Conservation (phyloP, 257 asterid genomes). For the Gynochthodes officinalis region DNA sequence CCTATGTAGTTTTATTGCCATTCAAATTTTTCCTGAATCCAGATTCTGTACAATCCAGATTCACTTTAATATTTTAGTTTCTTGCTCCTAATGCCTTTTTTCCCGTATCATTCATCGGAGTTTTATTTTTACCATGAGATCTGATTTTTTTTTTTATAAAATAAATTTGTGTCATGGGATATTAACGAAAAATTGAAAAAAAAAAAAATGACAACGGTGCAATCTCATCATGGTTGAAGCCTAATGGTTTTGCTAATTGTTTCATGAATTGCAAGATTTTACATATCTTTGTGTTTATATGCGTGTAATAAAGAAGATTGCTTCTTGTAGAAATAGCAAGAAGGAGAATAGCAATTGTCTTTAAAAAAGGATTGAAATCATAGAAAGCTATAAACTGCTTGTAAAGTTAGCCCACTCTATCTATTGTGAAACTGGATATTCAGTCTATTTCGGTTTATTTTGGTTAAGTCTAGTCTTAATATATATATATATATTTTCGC, state of each 20-base stretch:
- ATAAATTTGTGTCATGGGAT: too few relatives aligned
- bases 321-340: too few relatives aligned
- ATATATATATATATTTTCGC: too few relatives aligned
- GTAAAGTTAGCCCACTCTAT: background rate
- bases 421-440: background rate
- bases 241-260: too few relatives aligned
- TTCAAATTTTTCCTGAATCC: background rate
- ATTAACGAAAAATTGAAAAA: too few relatives aligned
- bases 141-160: background rate
- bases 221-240: too few relatives aligned
- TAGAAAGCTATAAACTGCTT: background rate
- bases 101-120: background rate
- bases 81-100: background rate
- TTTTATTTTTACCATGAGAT: background rate
- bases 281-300: background rate
- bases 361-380: background rate
- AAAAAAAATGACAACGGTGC: too few relatives aligned
- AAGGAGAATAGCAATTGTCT: too few relatives aligned
- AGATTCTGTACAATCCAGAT: background rate
- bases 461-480: background rate
- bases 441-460: background rate
- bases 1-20: background rate
- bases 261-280: too few relatives aligned
- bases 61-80: too few relatives aligned
- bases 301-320: too few relatives aligned